These are phyloP conservation scores for Solanum ossicruentum DNA, from an alignment of 257 asterid species.

Conservation along the genomic window DNA sequence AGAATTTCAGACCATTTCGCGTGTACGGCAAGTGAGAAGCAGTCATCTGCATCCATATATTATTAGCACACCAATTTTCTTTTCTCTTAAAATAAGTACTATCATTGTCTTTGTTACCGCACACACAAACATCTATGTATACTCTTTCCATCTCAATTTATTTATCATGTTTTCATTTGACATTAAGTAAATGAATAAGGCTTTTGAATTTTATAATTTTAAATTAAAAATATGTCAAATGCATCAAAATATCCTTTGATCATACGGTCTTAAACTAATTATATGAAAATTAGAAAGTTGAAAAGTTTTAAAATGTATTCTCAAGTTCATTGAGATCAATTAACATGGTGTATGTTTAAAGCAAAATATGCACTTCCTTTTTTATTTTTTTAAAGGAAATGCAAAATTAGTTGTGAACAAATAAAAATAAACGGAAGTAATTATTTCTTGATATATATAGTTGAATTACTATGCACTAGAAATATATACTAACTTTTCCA, in stretches of 20 bases:
- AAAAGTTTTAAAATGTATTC: neutral
- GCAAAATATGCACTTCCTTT: neutral
- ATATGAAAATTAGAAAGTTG: too few species aligned
- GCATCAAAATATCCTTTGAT: too few species aligned
- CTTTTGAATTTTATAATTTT: too few species aligned
- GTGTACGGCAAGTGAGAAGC: conserved; percentile 96
- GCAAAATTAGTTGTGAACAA: neutral
- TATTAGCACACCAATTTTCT: neutral
- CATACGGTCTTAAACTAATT: neutral
- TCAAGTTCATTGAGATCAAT: neutral
- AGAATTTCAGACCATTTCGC: conserved; percentile 74
- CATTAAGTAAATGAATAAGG: too few species aligned
- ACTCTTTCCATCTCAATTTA: too few species aligned
- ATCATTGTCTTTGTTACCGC: neutral
- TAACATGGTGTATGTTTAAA: too few species aligned
- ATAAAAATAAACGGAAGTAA: neutral
- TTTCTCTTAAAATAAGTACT: neutral
- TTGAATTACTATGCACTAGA: too few species aligned
- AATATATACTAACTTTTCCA: neutral
- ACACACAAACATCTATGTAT: too few species aligned
- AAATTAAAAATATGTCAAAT: too few species aligned
- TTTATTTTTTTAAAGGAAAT: neutral
- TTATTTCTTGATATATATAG: too few species aligned
- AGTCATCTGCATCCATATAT: conserved; percentile 53
- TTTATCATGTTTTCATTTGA: too few species aligned